Evolutionary conservation across 1,139 yeast genomes (phyloP).

Genomic region (Sugiyamaella neomexicana): DNA sequence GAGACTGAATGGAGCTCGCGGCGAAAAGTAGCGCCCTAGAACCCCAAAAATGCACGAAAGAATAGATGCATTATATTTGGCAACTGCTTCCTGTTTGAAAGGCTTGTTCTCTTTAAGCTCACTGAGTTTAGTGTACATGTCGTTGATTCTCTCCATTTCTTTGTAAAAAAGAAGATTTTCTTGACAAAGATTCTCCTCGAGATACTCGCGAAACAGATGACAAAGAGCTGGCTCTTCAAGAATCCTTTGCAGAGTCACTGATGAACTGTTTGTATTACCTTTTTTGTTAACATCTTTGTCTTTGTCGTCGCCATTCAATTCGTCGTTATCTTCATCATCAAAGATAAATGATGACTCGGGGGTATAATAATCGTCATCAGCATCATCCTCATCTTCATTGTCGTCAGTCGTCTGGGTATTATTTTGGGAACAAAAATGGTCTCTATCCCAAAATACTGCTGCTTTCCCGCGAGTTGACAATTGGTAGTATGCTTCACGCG

Average conservation of each 20-base stretch:
- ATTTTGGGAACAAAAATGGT: not conserved
- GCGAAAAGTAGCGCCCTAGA: slow-evolving; percentile 65
- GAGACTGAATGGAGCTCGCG: slow-evolving; percentile 68
- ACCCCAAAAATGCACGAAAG: slow-evolving; percentile 59
- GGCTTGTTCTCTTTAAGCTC: slow-evolving; percentile 5
- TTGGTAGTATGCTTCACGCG: slow-evolving; percentile 44
- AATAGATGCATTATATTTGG: slow-evolving; percentile 13
- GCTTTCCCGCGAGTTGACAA: slow-evolving; percentile 44
- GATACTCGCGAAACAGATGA: slow-evolving; percentile 62
- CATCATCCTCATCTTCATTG: not conserved
- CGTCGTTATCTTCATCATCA: not conserved
- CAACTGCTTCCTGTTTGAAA: slow-evolving; percentile 11
- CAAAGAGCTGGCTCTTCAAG: slow-evolving; percentile 78
- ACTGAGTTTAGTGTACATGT: slow-evolving; percentile 39
- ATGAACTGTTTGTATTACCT: not conserved
- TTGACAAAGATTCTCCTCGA: slow-evolving; percentile 63
- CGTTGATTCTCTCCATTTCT: slow-evolving; percentile 51
- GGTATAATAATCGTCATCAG: slow-evolving; percentile 2
- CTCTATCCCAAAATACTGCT: slow-evolving; percentile 43
- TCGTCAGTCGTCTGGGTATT: not conserved
- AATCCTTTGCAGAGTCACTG: slow-evolving; percentile 47
- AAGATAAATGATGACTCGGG: not conserved
- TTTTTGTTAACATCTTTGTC: too few relatives aligned
- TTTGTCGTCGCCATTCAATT: not conserved
- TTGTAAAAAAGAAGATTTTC: slow-evolving; percentile 75